A percentile compares a stretch with the other conserved stretches of the same genome.
Evolutionary conservation across 768 basidiomycete species (phyloP).

Genomic region (Suillus discolor): DNA sequence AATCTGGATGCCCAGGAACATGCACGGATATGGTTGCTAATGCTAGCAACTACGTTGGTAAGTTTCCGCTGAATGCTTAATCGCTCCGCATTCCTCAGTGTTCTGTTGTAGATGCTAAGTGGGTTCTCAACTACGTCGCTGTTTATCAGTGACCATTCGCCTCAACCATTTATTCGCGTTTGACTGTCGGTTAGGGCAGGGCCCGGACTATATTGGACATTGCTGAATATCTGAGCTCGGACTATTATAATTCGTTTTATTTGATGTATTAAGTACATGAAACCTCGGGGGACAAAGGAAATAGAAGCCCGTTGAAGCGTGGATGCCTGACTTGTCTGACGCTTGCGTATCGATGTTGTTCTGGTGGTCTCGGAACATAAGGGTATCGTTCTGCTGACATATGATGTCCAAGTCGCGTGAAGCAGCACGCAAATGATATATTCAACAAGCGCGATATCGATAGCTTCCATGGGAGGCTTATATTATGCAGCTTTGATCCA

Average conservation of each 20-base stretch:
- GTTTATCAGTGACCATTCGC: conserved; percentile 42
- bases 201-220: background rate
- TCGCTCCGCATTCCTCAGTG: background rate
- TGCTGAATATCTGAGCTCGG: background rate
- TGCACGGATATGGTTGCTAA: conserved; percentile 53
- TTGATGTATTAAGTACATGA: background rate
- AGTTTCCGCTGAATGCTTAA: conserved; percentile 29
- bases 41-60: conserved; percentile 55
- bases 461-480: too few relatives aligned
- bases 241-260: background rate
- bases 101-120: conserved; percentile 46
- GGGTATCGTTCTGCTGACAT: too few relatives aligned
- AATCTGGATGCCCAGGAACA: conserved; percentile 41
- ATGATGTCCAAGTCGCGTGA: too few relatives aligned
- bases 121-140: conserved; percentile 59
- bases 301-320: background rate
- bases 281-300: background rate
- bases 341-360: too few relatives aligned
- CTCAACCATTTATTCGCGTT: background rate
- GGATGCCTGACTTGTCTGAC: background rate
- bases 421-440: too few relatives aligned
- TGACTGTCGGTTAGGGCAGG: background rate
- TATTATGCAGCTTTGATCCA: too few relatives aligned
- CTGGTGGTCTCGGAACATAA: too few relatives aligned
- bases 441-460: too few relatives aligned